Conservation (phyloP, 108 stramenopile genomes). For the Fragilaria radians region DNA sequence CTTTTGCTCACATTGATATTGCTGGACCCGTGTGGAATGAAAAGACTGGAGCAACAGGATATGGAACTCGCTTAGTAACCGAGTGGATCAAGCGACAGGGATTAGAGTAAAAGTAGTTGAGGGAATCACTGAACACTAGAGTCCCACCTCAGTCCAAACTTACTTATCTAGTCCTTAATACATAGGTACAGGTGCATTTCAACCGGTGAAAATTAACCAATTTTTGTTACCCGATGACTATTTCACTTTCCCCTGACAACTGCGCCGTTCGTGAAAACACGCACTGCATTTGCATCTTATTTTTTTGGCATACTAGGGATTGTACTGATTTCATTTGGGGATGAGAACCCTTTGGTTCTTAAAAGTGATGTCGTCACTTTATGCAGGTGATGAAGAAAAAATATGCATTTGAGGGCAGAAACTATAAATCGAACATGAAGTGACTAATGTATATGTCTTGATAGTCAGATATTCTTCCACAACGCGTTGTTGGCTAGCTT, state of each 20-base stretch:
- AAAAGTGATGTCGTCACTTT: no score
- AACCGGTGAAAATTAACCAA: neutral
- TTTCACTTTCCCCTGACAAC: neutral
- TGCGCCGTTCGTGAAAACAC: neutral
- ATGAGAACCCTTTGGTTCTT: no score
- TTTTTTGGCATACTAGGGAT: no score
- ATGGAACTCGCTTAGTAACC: constrained; percentile 84
- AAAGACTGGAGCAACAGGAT: constrained; percentile 85
- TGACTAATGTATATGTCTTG: no score
- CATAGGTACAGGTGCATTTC: neutral
- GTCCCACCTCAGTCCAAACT: neutral
- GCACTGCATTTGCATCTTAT: neutral
- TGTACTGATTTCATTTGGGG: no score
- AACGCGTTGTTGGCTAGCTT: no score
- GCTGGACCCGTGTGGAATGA: constrained; percentile 94
- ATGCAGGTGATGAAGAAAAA: no score
- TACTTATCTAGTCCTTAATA: neutral
- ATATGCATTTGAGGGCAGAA: no score
- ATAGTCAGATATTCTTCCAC: no score
- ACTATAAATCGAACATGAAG: no score
- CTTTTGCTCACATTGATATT: constrained; percentile 84
- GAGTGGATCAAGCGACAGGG: constrained; percentile 84
- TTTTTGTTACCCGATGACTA: neutral
- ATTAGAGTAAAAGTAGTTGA: constrained; percentile 1
- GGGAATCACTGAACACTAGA: neutral